Evolutionary conservation across 2,329 filamentous ascomycete genomes (phyloP).

Genomic region (Pseudocercospora cruenta): DNA sequence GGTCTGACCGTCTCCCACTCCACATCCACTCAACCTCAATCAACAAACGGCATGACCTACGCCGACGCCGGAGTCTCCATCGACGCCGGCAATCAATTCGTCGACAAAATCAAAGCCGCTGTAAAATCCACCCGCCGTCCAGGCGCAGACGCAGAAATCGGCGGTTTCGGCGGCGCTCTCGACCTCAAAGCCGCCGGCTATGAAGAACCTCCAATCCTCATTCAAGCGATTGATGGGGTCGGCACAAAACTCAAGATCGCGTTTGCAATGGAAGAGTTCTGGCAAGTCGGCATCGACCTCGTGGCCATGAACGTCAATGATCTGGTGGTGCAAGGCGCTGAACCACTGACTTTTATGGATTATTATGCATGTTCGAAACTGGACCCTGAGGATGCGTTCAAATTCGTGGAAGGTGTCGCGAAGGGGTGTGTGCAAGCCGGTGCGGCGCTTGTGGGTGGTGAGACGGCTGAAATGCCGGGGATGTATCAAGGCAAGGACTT

Average conservation of each 20-base stretch:
- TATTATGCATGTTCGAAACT: constrained; percentile 95
- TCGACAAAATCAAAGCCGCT: constrained; percentile 85
- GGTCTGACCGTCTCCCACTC: constrained; percentile 49
- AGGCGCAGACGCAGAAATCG: constrained; percentile 90
- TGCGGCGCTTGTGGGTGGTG: constrained; percentile 91
- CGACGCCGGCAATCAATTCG: constrained; percentile 89
- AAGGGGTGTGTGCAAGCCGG: constrained; percentile 81
- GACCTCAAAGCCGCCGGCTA: constrained; percentile 78
- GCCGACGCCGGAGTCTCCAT: constrained; percentile 93
- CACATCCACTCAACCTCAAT: constrained; percentile 23
- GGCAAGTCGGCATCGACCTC: constrained; percentile 93
- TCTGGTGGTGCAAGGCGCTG: constrained; percentile 91
- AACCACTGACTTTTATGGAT: constrained; percentile 94
- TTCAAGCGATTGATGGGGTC: constrained; percentile 95
- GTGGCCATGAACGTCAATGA: constrained; percentile 99
- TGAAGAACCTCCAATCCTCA: constrained; percentile 73
- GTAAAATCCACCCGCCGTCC: constrained; percentile 83
- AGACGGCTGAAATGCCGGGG: constrained; percentile 98
- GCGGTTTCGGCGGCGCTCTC: constrained; percentile 89
- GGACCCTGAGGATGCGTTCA: constrained; percentile 73
- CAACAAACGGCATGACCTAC: constrained; percentile 68
- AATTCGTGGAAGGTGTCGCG: constrained; percentile 91
- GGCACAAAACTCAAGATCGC: constrained; percentile 97
- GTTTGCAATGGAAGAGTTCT: constrained; percentile 84
- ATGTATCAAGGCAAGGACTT: constrained; percentile 90